These are phyloP conservation scores for Colletotrichum tofieldiae DNA, from an alignment of 2,329 filamentous ascomycete species.

Conservation along the genomic window DNA sequence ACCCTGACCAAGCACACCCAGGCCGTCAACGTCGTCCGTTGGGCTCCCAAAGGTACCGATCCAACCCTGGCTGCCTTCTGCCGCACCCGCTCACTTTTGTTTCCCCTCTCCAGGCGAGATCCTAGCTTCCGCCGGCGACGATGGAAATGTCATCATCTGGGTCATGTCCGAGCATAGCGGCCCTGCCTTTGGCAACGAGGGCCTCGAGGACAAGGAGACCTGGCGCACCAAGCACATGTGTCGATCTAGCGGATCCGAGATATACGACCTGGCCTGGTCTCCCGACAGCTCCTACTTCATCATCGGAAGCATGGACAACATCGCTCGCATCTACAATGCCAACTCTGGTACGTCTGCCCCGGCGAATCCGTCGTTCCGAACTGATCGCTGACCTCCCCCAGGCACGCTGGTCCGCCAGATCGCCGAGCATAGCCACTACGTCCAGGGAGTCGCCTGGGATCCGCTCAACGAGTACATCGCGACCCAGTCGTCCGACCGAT, in stretches of 20 bases:
- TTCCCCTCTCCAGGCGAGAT: constrained; percentile 79
- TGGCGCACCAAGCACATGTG: constrained; percentile 99
- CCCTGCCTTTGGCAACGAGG: constrained; percentile 84
- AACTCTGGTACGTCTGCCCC: constrained; percentile 77
- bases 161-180: constrained; percentile 85
- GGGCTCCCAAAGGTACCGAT: constrained; percentile 87
- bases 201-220: constrained; percentile 92
- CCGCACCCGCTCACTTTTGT: neutral
- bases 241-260: constrained; percentile 92
- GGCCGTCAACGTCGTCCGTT: constrained; percentile 97
- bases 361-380: constrained; percentile 3
- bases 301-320: constrained; percentile 99
- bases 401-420: constrained; percentile 87
- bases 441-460: constrained; percentile 98
- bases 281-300: constrained; percentile 98
- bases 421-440: constrained; percentile 97
- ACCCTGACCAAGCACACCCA: constrained; percentile 95
- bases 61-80: neutral
- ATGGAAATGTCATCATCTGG: constrained; percentile 98
- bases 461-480: constrained; percentile 98
- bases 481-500: constrained; percentile 97
- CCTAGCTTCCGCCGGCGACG: constrained; percentile 94
- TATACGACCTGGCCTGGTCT: constrained; percentile 98
- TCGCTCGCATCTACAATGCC: constrained; percentile 96
- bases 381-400: constrained; percentile 44